Base-by-base conservation (phyloP, 345 rosid genomes). In the Atalantia buxifolia region DNA sequence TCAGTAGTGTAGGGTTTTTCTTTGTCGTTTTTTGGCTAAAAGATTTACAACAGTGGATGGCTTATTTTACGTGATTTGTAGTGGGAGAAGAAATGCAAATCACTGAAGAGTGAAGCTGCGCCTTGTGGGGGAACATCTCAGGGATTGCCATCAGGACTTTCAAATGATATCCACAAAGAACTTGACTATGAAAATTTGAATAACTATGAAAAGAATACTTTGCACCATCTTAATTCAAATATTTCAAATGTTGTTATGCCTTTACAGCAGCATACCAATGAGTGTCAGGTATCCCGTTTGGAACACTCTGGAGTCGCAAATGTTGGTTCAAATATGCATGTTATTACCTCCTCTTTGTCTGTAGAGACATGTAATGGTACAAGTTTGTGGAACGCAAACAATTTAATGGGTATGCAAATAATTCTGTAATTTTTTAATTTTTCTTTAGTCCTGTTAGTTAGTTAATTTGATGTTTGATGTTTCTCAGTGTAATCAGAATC, bases 111-210 rank as follows among this genome's bases (percentile, higher is more conserved):
- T 73, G 93, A 83, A 75, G 86, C 81, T 61, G 71, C 80, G 31
- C 67, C 87, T 56, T 69, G 84, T 69, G 68, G 72, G 35, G 84
- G 81, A 85, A 86, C 80, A 81, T 79, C 87, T 24, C 21, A 22
- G 71, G 85, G 83, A 72, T 76, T 74, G 80, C 82, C 72, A 66
- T 66, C 55, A 40, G 87, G 86, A 81, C 75, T 89, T 75, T 81
- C 87, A 76, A 84, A 90, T 91, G 91, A 96, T 96, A 94, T 92
- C 97, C 99, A 90, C 81, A 79, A 75, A 83, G 83, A 87, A 79
- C 78, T 85, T 73, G 83, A 78, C 71, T 71, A 78, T 85, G 84
- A 87, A 79, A 85, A 82, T 81, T 83, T 81, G 77, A 81, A 82
- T 85, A 86, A 72, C 79, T 88, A 81, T 85, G 88, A 83, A 72